Evolutionary conservation across 2,329 filamentous ascomycete species (phyloP).

Genomic region (Aspergillus fischeri): DNA sequence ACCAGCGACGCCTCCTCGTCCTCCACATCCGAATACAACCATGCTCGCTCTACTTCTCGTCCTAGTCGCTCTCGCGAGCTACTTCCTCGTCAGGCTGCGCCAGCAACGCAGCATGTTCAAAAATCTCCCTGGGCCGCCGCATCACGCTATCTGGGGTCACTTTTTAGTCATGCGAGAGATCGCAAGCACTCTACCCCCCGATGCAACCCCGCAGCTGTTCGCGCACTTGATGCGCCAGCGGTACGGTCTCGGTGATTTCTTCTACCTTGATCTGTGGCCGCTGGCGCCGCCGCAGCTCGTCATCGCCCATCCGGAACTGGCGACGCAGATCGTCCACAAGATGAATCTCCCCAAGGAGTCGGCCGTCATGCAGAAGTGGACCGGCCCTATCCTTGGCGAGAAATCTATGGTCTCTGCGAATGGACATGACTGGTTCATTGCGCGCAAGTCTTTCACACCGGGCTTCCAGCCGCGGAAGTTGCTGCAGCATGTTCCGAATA

Average conservation of each 20-base stretch:
- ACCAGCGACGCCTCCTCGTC: constrained; percentile 6
- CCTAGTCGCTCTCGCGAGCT: constrained; percentile 5
- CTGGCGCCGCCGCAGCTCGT: constrained; percentile 33
- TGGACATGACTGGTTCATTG: constrained; percentile 37
- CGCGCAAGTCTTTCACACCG: constrained; percentile 8
- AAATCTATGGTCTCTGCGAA: constrained; percentile 35
- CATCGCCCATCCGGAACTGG: constrained; percentile 37
- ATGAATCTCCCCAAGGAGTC: constrained; percentile 33
- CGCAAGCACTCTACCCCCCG: constrained; percentile 12
- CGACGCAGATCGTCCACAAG: constrained; percentile 37
- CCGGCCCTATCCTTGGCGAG: constrained; percentile 21
- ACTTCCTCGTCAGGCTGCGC: constrained; percentile 10
- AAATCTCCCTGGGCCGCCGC: constrained; percentile 14
- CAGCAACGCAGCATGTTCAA: constrained; percentile 15
- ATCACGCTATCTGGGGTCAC: constrained; percentile 19
- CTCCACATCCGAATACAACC: constrained; percentile 1
- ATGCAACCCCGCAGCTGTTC: constrained; percentile 15
- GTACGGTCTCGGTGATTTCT: constrained; percentile 13
- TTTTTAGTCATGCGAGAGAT: constrained; percentile 17
- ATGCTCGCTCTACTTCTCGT: constrained; percentile 11
- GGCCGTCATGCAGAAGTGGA: constrained; percentile 24
- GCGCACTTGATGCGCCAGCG: constrained; percentile 14
- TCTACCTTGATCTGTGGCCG: constrained; percentile 40
- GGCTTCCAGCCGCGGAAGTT: constrained; percentile 10
- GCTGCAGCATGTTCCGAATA: constrained; percentile 6